Evolutionary conservation across 495 filamentous ascomycete species (phyloP).

Genomic region (Thermochaetoides thermophila): DNA sequence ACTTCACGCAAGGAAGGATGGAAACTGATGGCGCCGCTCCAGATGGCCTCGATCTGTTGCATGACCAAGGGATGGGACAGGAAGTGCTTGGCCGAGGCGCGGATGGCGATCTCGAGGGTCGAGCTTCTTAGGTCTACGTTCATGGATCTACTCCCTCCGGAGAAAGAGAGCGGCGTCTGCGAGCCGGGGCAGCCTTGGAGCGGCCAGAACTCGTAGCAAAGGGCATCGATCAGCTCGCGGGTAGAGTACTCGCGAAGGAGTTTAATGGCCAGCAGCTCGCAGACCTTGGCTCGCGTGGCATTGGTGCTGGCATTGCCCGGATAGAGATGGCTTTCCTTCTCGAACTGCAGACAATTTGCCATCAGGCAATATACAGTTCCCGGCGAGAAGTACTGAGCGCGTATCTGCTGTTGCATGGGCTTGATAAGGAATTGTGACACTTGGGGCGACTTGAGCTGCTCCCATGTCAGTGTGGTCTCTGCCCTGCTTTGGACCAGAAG

Average conservation of each 20-base stretch:
- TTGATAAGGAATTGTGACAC: slow-evolving; percentile 91
- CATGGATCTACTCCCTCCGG: slow-evolving; percentile 15
- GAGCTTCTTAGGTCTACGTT: slow-evolving; percentile 59
- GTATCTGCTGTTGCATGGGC: slow-evolving; percentile 73
- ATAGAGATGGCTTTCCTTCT: slow-evolving; percentile 66
- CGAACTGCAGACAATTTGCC: slow-evolving; percentile 86
- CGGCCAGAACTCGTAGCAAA: slow-evolving; percentile 89
- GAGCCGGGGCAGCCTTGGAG: slow-evolving; percentile 51
- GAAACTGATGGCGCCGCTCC: slow-evolving; percentile 88
- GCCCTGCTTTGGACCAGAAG: slow-evolving; percentile 65
- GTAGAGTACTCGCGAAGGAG: slow-evolving; percentile 77
- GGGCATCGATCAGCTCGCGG: slow-evolving; percentile 74
- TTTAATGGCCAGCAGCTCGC: slow-evolving; percentile 84
- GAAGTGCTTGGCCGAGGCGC: slow-evolving; percentile 78
- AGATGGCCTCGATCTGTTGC: slow-evolving; percentile 87
- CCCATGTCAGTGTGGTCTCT: slow-evolving; percentile 90
- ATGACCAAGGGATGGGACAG: slow-evolving; percentile 79
- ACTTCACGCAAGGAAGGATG: slow-evolving; percentile 72
- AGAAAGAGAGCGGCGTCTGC: slow-evolving; percentile 30
- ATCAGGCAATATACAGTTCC: slow-evolving; percentile 80
- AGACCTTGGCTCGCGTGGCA: slow-evolving; percentile 69
- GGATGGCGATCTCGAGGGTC: slow-evolving; percentile 80
- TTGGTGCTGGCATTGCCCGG: slow-evolving; percentile 71
- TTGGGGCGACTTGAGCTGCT: slow-evolving; percentile 85
- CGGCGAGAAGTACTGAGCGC: slow-evolving; percentile 61